Evolutionary conservation across 768 basidiomycete genomes (phyloP), one percentile per base, ranked within the genome.

Genomic region (Sarcomyxa edulis): DNA sequence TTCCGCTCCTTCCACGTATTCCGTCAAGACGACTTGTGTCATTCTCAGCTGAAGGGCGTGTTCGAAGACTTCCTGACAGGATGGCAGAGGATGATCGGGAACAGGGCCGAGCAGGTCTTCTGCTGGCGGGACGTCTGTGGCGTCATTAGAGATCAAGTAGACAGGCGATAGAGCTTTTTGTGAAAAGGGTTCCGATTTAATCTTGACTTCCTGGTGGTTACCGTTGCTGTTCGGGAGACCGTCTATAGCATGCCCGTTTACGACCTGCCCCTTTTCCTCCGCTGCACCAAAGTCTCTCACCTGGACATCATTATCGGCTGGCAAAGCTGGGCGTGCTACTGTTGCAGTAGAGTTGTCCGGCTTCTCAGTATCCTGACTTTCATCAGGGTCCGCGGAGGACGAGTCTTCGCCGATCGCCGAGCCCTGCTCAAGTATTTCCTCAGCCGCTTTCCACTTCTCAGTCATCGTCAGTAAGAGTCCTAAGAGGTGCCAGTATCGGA

Each of bases 401-500:
- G n/a, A n/a, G n/a, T n/a, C n/a, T 48, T 79, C 78, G 6, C 71
- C 70, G 18, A 84, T 53, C 3, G 60, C 74, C 2, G 83, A 73
- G 18, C 87, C 94, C n/a, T 79, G 68, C 37, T 92, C 87, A 26
- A 94, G 58, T 3, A 93, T 79, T 43, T 79, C 78, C 22, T 65
- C 65, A 0, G 94, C 91, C 8, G 81, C 85, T 23, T 60, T 61
- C 87, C 89, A 90, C 47, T 91, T 81, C 45, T 84, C 88, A 20
- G 69, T 65, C 7, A 85, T 82, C 0, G 81, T 79, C n/a, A 94
- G 68, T 8, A 95, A 58, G 4, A 97, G 63, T 0, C 86, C 91
- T 0, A 97, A 70, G 11, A 97, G 73, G 59, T 97, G 95, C 94
- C 93, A 97, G 37, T 86, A 84, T 28, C 88, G 73, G 18, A 87